Conservation (phyloP, 495 filamentous ascomycete genomes). For the Glonium stellatum region DNA sequence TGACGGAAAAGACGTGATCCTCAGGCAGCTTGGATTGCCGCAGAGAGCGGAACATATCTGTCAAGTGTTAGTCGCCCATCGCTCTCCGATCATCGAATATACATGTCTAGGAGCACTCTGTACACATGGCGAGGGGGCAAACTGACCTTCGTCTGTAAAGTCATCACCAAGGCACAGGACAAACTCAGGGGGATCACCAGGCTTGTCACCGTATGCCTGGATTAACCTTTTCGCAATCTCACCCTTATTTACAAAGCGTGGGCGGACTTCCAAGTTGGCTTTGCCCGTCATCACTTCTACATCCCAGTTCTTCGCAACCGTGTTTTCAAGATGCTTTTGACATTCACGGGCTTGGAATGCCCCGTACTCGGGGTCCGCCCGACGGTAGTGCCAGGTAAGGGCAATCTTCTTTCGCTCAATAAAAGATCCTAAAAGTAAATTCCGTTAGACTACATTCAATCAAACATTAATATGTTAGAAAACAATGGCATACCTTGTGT, state of each 20-base stretch:
- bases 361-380: conserved; percentile 77
- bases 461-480: background rate
- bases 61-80: conserved; percentile 4
- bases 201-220: conserved; percentile 49
- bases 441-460: background rate
- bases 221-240: conserved; percentile 80
- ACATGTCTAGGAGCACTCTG: too few species aligned
- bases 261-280: conserved; percentile 91
- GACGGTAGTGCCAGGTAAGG: conserved; percentile 94
- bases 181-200: conserved; percentile 57
- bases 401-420: conserved; percentile 89
- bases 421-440: conserved; percentile 55
- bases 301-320: conserved; percentile 68
- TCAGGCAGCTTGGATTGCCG: conserved; percentile 44
- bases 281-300: conserved; percentile 95
- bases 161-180: conserved; percentile 89
- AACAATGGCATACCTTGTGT: conserved; percentile 56
- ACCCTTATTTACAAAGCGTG: conserved; percentile 94
- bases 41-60: conserved; percentile 44
- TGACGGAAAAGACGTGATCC: conserved; percentile 74
- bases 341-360: conserved; percentile 68
- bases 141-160: conserved; percentile 90
- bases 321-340: conserved; percentile 64
- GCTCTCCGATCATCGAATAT: background rate
- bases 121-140: background rate